Evolutionary conservation across 164 flowering plant species (phyloP).

Genomic region (Berberis thunbergii): DNA sequence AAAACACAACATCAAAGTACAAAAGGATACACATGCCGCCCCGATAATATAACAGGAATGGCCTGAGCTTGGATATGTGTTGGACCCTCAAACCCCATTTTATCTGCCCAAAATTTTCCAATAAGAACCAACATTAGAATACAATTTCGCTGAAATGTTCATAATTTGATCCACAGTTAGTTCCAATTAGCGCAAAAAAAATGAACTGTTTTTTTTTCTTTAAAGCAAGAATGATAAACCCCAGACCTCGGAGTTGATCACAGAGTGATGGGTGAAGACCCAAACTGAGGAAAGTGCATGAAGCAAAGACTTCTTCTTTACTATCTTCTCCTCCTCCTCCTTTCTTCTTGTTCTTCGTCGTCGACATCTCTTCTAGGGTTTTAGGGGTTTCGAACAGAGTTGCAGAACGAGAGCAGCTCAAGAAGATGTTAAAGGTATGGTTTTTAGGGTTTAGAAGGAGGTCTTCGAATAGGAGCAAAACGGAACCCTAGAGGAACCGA

Average conservation of each 20-base stretch:
- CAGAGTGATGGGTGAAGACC: no score
- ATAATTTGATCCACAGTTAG: no score
- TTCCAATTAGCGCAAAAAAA: no score
- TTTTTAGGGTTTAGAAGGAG: no score
- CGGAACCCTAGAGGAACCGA: no score
- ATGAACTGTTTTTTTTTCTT: background rate
- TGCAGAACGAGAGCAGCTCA: background rate
- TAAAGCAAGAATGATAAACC: background rate
- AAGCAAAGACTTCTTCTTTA: no score
- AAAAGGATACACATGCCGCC: slow-evolving; percentile 65
- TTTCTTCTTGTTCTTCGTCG: background rate
- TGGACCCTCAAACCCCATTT: slow-evolving; percentile 74
- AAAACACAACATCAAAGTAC: background rate
- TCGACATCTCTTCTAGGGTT: no score
- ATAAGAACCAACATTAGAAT: background rate
- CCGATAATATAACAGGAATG: slow-evolving; percentile 73
- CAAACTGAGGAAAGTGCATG: no score
- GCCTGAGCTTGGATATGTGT: slow-evolving; percentile 82
- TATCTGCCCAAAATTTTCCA: slow-evolving; percentile 30
- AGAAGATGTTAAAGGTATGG: no score
- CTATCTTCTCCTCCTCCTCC: no score
- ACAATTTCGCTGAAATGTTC: background rate
- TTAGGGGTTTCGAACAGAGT: background rate
- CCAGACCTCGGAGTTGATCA: no score
- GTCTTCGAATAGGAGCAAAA: no score